A percentile compares a stretch with the other conserved stretches of the same genome.
phyloP scores from a whole-genome alignment of 2,329 filamentous ascomycete species.

The Gaeumannomyces sp. region DNA sequence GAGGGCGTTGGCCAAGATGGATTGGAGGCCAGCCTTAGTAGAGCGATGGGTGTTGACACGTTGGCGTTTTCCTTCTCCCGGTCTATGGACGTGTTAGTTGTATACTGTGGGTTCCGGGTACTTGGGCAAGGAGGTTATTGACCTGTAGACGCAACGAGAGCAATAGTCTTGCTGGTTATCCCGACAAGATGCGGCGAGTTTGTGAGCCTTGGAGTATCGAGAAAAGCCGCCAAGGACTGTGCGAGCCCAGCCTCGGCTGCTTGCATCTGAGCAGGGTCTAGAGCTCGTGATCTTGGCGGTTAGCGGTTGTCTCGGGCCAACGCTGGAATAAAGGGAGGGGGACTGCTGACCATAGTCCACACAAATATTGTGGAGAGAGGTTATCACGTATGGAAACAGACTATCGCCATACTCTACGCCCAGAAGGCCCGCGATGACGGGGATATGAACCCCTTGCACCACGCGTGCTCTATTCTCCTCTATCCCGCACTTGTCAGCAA shows the following conservation, averaged over 20 bases:
- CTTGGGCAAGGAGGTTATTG: slow-evolving; percentile 10
- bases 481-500: slow-evolving; percentile 19
- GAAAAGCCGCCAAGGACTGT: slow-evolving; percentile 39
- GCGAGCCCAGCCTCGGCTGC: slow-evolving; percentile 48
- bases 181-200: slow-evolving; percentile 37
- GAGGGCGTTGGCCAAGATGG: slow-evolving; percentile 23
- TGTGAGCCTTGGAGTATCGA: slow-evolving; percentile 38
- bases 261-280: slow-evolving; percentile 52
- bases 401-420: slow-evolving; percentile 29
- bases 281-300: background rate
- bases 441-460: slow-evolving; percentile 41
- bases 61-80: slow-evolving; percentile 38
- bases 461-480: slow-evolving; percentile 55
- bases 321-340: background rate
- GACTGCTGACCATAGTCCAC: slow-evolving; percentile 52
- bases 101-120: slow-evolving; percentile 11
- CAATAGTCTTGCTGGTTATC: slow-evolving; percentile 51
- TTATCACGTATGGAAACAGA: slow-evolving; percentile 46
- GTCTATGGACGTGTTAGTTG: slow-evolving; percentile 28
- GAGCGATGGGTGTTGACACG: slow-evolving; percentile 38
- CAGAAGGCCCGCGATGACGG: slow-evolving; percentile 42
- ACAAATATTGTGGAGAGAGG: slow-evolving; percentile 56
- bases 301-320: background rate
- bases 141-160: slow-evolving; percentile 47
- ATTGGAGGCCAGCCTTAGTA: slow-evolving; percentile 43